Conservation (phyloP, 495 filamentous ascomycete genomes). For the Hypoxylon subgilvum region DNA sequence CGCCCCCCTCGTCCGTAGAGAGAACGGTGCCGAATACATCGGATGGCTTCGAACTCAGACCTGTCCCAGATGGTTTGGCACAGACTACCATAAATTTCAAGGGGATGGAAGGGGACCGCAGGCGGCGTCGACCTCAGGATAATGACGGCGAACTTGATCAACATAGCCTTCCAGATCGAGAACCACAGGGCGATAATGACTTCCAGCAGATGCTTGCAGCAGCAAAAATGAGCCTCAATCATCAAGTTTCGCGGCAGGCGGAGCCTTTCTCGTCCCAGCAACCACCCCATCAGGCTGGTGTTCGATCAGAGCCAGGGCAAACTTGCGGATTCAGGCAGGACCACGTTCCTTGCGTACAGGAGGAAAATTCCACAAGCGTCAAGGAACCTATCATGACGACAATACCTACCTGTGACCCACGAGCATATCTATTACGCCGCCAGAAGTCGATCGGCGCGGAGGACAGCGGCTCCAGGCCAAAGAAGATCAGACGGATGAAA, state of each 20-base stretch:
- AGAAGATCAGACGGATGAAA: conserved; percentile 46
- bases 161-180: not conserved
- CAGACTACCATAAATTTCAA: conserved; percentile 37
- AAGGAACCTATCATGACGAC: conserved; percentile 39
- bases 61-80: conserved; percentile 12
- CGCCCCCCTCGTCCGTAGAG: conserved; percentile 34
- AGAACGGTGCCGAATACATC: not conserved
- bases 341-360: conserved; percentile 1
- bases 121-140: conserved; percentile 4
- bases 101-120: not conserved
- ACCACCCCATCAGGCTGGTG: not conserved
- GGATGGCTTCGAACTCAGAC: not conserved
- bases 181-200: not conserved
- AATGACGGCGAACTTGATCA: not conserved
- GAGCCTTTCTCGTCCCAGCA: not conserved
- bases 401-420: conserved; percentile 46
- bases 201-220: not conserved
- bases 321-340: not conserved
- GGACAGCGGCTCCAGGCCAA: conserved; percentile 19
- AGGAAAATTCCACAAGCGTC: not conserved
- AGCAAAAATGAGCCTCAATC: not conserved
- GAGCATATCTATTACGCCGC: conserved; percentile 48
- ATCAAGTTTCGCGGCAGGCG: conserved; percentile 7
- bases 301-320: not conserved
- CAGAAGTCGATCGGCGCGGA: conserved; percentile 44